phyloP scores from a whole-genome alignment of 768 basidiomycete species.

The Lactarius hatsudake region DNA sequence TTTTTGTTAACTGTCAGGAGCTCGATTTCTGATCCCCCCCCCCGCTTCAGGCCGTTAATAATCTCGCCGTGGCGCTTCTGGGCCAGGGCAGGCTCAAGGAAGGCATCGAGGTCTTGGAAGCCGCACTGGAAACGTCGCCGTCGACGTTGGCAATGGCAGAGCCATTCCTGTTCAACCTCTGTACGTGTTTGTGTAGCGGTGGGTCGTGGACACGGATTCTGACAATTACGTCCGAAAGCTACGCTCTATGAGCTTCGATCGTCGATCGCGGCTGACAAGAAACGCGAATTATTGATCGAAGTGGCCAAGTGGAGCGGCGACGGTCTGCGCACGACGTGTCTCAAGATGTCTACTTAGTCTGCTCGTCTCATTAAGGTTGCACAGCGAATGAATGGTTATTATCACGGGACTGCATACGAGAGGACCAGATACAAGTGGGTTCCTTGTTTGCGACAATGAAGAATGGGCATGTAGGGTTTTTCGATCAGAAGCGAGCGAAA shows the following conservation, averaged over 20 bases:
- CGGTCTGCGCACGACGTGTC: constrained; percentile 68
- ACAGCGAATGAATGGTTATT: constrained; percentile 20
- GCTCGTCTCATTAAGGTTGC: neutral
- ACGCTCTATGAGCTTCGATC: constrained; percentile 83
- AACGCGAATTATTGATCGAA: constrained; percentile 67
- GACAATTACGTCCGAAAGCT: constrained; percentile 41
- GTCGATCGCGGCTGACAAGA: constrained; percentile 68
- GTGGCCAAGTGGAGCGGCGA: constrained; percentile 87
- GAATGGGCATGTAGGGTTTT: constrained; percentile 13
- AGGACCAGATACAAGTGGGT: constrained; percentile 17
- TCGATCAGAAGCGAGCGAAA: constrained; percentile 13
- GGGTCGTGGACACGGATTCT: neutral
- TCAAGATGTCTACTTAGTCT: constrained; percentile 62
- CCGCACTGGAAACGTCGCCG: constrained; percentile 59
- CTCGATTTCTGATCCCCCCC: neutral
- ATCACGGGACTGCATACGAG: constrained; percentile 21
- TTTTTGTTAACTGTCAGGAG: too few relatives aligned
- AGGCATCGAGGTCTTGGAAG: constrained; percentile 71
- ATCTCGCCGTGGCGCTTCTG: constrained; percentile 68
- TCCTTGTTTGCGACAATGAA: constrained; percentile 19
- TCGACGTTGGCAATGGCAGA: constrained; percentile 72
- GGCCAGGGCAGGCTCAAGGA: constrained; percentile 71
- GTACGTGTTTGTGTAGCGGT: constrained; percentile 40
- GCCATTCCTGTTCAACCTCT: constrained; percentile 82
- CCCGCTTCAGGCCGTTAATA: constrained; percentile 61